Conservation (phyloP, 768 basidiomycete genomes). For the Termitomyces sp. region DNA sequence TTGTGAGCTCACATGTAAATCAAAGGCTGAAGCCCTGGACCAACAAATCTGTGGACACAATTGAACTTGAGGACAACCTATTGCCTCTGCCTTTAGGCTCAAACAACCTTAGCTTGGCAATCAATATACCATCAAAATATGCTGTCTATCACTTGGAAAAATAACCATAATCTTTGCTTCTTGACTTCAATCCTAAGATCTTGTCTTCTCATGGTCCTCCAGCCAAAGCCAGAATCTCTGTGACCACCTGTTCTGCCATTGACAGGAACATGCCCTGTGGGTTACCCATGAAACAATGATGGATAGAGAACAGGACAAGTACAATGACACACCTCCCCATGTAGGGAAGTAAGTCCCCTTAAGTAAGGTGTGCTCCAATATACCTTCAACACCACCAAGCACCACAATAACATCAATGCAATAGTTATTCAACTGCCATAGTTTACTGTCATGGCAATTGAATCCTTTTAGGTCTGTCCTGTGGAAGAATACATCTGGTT, state of each 20-base stretch:
- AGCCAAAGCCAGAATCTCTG: constrained; percentile 47
- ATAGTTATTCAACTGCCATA: constrained; percentile 98
- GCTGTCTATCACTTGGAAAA: too few species aligned
- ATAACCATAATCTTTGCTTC: too few species aligned
- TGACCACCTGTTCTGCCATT: constrained; percentile 52
- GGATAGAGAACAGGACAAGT: background rate
- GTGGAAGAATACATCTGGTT: constrained; percentile 97
- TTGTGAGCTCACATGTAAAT: too few species aligned
- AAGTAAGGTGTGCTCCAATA: constrained; percentile 94
- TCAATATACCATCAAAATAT: too few species aligned
- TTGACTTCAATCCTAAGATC: background rate
- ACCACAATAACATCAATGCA: constrained; percentile 99
- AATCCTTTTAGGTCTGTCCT: constrained; percentile 65
- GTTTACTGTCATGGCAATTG: constrained; percentile 85
- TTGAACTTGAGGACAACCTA: too few species aligned
- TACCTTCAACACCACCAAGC: constrained; percentile 92
- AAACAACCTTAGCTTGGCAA: too few species aligned
- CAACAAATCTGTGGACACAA: too few species aligned
- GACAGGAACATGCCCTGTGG: constrained; percentile 54
- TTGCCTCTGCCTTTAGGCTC: too few species aligned
- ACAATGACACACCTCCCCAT: constrained; percentile 67
- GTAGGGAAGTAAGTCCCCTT: constrained; percentile 98
- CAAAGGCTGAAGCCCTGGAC: too few species aligned
- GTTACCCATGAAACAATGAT: constrained; percentile 34
- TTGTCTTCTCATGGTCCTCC: constrained; percentile 37